Conservation (phyloP, 1,284 basidiomycete genomes). For the Heterobasidion occidentale region DNA sequence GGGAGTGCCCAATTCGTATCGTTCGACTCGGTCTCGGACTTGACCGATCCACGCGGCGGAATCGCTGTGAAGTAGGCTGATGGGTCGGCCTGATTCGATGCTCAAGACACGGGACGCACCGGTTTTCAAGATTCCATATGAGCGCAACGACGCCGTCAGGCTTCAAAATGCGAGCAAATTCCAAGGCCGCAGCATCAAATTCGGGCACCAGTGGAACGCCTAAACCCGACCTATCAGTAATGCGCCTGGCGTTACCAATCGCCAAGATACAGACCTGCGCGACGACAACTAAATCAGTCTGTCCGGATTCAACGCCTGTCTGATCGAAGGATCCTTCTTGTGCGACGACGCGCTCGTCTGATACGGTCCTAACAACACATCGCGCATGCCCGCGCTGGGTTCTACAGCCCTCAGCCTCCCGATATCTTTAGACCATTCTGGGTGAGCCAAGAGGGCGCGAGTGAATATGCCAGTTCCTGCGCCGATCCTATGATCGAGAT, state of each 20-base stretch:
- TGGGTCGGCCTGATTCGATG: no score
- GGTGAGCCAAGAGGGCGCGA: constrained; percentile 59
- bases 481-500: constrained; percentile 40
- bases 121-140: constrained; percentile 77
- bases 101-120: constrained; percentile 27
- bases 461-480: constrained; percentile 78
- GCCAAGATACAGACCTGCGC: constrained; percentile 46
- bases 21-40: constrained; percentile 57
- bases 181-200: constrained; percentile 56
- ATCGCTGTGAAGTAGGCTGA: constrained; percentile 30
- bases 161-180: constrained; percentile 68
- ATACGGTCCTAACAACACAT: constrained; percentile 37
- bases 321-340: constrained; percentile 58
- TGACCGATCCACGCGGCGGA: constrained; percentile 61
- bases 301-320: constrained; percentile 48
- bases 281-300: constrained; percentile 68
- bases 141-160: constrained; percentile 55
- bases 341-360: constrained; percentile 42
- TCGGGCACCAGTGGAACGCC: constrained; percentile 81
- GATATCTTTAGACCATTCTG: constrained; percentile 43
- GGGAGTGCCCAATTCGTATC: constrained; percentile 58
- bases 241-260: no score
- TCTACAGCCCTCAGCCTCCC: constrained; percentile 55
- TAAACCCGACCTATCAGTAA: constrained; percentile 17
- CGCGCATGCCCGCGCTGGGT: constrained; percentile 69